A percentile compares a stretch with the other conserved stretches of the same genome.
These are phyloP conservation scores for Debaryomyces fabryi DNA, from an alignment of 1,139 yeast genomes.

Conservation along the genomic window DNA sequence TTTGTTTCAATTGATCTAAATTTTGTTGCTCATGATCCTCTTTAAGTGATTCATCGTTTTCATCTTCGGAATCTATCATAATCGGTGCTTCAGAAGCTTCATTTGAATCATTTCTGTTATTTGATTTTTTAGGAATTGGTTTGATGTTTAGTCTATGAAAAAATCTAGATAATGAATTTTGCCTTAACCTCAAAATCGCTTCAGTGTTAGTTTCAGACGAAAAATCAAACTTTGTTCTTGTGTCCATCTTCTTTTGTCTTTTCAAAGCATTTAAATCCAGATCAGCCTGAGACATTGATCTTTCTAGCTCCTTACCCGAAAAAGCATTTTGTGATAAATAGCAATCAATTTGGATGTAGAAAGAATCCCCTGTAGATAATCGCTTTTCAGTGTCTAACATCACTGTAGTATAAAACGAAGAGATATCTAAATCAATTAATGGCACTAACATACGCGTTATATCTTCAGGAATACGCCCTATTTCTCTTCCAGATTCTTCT, in stretches of 20 bases:
- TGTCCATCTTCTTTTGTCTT: conserved; percentile 18
- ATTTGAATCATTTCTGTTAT: not conserved
- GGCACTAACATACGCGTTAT: conserved; percentile 71
- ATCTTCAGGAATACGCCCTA: conserved; percentile 79
- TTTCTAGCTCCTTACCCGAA: conserved; percentile 17
- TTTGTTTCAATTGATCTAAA: conserved; percentile 73
- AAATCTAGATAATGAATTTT: conserved; percentile 57
- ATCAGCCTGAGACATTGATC: not conserved
- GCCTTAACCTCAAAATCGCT: conserved; percentile 53
- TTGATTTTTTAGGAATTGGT: conserved; percentile 14
- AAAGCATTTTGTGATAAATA: conserved; percentile 59
- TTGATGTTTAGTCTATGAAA: conserved; percentile 49
- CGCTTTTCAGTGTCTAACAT: conserved; percentile 59
- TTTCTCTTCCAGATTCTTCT: conserved; percentile 48
- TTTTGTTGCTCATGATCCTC: conserved; percentile 47
- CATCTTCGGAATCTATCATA: conserved; percentile 15
- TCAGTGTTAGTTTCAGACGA: conserved; percentile 59
- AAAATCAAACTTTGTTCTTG: conserved; percentile 16
- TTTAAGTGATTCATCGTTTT: conserved; percentile 7
- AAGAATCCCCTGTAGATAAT: conserved; percentile 73
- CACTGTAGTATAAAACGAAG: conserved; percentile 59
- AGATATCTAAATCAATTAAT: conserved; percentile 57
- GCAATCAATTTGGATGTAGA: conserved; percentile 65
- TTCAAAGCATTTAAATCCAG: conserved; percentile 4
- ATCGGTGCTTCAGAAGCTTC: not conserved